Evolutionary conservation across 2,329 filamentous ascomycete genomes (phyloP).

Genomic region (Colletotrichum salicis): DNA sequence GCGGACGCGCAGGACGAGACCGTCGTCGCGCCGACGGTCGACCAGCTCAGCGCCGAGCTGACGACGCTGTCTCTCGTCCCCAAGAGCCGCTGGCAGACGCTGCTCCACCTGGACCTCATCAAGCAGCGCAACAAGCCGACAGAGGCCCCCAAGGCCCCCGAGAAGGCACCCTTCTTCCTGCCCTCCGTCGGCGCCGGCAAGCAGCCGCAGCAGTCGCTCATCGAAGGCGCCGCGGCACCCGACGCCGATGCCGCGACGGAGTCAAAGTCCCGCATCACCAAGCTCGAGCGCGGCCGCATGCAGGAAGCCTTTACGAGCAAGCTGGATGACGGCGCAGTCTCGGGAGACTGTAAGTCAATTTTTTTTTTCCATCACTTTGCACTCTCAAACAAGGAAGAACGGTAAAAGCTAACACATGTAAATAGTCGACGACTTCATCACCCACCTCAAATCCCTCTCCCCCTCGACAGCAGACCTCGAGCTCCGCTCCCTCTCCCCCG

Average conservation of each 20-base stretch:
- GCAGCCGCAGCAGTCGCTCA: slow-evolving; percentile 38
- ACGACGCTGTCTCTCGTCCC: slow-evolving; percentile 91
- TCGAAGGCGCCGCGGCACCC: slow-evolving; percentile 42
- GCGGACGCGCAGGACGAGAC: slow-evolving; percentile 64
- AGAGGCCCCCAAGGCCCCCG: slow-evolving; percentile 88
- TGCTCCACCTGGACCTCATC: slow-evolving; percentile 91
- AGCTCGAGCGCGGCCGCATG: slow-evolving; percentile 67
- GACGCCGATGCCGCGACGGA: slow-evolving; percentile 46
- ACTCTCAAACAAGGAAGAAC: slow-evolving; percentile 14
- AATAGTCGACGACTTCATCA: slow-evolving; percentile 73
- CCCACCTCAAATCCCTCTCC: slow-evolving; percentile 81
- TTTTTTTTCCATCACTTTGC: not conserved
- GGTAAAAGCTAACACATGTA: slow-evolving; percentile 37
- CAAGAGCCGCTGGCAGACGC: slow-evolving; percentile 91
- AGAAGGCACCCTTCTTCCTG: slow-evolving; percentile 96
- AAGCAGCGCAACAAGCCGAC: slow-evolving; percentile 94
- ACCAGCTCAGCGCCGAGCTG: slow-evolving; percentile 85
- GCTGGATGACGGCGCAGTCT: slow-evolving; percentile 63
- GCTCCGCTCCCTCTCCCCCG: slow-evolving; percentile 78
- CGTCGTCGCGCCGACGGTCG: slow-evolving; percentile 67
- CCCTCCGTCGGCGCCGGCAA: slow-evolving; percentile 67
- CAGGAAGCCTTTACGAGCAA: slow-evolving; percentile 69
- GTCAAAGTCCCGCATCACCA: slow-evolving; percentile 73
- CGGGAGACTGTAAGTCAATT: slow-evolving; percentile 67
- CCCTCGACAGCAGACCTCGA: slow-evolving; percentile 91